Conservation (phyloP, 192 early-diverging fungal species). For the Backusella parvicylindrica region DNA sequence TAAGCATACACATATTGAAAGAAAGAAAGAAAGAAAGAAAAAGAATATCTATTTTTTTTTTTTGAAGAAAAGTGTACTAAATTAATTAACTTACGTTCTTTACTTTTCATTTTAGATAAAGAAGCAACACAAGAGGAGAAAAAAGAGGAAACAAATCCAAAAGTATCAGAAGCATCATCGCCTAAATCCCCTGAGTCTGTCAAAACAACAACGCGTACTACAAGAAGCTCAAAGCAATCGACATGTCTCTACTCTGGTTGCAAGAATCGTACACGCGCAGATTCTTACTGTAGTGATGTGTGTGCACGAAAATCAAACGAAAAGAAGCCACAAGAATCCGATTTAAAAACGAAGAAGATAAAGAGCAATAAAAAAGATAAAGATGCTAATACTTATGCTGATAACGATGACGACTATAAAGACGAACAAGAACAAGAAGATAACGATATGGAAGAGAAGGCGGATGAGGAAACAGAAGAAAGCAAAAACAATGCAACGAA, state of each 20-base stretch:
- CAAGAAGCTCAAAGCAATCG: constrained; percentile 3
- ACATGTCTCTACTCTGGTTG: constrained; percentile 17
- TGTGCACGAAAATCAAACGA: constrained; percentile 9
- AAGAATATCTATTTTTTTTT: not conserved
- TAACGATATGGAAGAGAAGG: not conserved
- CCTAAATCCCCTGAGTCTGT: not conserved
- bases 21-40: not conserved
- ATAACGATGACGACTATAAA: not conserved
- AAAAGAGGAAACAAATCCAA: not conserved
- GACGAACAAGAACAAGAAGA: not conserved
- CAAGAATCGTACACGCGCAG: constrained; percentile 19
- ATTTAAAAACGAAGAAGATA: not conserved
- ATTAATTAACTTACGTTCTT: not conserved
- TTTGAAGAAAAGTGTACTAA: not conserved
- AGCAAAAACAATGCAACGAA: not conserved
- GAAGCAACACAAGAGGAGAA: not conserved
- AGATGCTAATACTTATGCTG: not conserved
- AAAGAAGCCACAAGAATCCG: not conserved
- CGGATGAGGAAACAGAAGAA: not conserved
- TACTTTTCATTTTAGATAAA: not conserved
- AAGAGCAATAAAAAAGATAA: not conserved
- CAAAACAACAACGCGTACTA: not conserved
- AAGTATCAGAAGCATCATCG: no score
- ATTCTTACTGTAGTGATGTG: constrained; percentile 27
- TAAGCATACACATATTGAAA: not conserved